phyloP scores from a whole-genome alignment of 106 monocot genomes.

The Apostasia shenzhenica region DNA sequence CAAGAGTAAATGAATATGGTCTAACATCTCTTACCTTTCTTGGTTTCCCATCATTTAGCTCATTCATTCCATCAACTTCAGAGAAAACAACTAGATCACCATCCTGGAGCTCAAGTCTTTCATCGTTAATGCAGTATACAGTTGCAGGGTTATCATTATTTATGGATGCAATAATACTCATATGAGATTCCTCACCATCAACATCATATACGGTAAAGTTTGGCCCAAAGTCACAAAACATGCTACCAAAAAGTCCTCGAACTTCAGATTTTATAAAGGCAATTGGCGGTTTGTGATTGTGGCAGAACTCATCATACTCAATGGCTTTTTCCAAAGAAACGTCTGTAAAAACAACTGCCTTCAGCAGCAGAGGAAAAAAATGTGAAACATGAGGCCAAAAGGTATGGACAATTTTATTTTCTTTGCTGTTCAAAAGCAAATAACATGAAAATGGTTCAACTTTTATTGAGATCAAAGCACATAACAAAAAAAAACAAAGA shows the following conservation, averaged over 20 bases:
- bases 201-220: constrained; percentile 87
- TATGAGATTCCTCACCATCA: constrained; percentile 90
- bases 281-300: constrained; percentile 77
- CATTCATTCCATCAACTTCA: constrained; percentile 82
- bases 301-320: constrained; percentile 77
- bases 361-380: constrained; percentile 2
- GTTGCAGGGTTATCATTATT: constrained; percentile 69
- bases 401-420: neutral
- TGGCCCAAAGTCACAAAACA: constrained; percentile 94
- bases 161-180: constrained; percentile 83
- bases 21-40: constrained; percentile 65
- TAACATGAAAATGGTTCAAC: no score
- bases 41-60: constrained; percentile 90
- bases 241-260: constrained; percentile 83
- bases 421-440: no score
- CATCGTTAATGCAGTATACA: constrained; percentile 84
- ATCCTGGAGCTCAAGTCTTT: constrained; percentile 90
- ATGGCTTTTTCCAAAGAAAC: constrained; percentile 69
- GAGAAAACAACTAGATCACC: constrained; percentile 88
- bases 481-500: no score
- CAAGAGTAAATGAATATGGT: constrained; percentile 65
- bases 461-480: no score
- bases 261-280: constrained; percentile 88
- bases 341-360: constrained; percentile 96
- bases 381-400: neutral